Base-by-base conservation (phyloP, 306 rosid species). In the Medicago arabica region DNA sequence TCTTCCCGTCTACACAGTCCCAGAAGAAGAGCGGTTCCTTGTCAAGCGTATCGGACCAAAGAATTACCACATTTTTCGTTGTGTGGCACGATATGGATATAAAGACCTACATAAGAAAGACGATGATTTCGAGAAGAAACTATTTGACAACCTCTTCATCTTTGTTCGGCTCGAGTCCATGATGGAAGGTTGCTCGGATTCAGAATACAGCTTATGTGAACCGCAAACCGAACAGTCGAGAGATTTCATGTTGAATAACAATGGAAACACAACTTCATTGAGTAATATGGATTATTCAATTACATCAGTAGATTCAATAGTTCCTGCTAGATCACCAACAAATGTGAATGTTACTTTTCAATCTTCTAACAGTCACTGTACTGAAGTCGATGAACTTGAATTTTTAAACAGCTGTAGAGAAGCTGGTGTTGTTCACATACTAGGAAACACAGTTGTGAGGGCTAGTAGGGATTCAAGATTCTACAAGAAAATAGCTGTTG, bases 161-260 rank as follows among this genome's bases (percentile, higher is more conserved):
- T 95, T 89, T 82, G 86, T 89, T 16, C 75, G 90, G 76, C 90
- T 90, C 0, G 98, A 95, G 78, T 81, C 92, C 49, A 83, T 95
- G 90, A 95, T 92, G 97, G 97, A 95, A 75, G 95, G 91, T n/a
- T 89, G 90, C 69, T 85, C 99, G 0, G 97, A 95, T 74, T 95
- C 96, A 2, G 97, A 90, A 8, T 92, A 85, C 65, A 90, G 99
- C 71, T 10, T 84, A 46, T 79, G 67, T 64, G 88, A 72, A 31
- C 88, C 90, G 46, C 83, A 82, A 65, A 86, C 87, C 0, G 84
- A 1, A 78, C 82, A 75, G 10, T 69, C 90, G 36, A 69, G 75
- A 76, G 86, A 88, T 47, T 74, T 51, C 55, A 38, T 81, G 5
- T 64, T 80, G 83, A 86, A 71, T 46, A 81, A 69, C 40, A 75